These are phyloP conservation scores for Mariannaea sp. DNA, from an alignment of 2,329 filamentous ascomycete genomes.

Conservation along the genomic window DNA sequence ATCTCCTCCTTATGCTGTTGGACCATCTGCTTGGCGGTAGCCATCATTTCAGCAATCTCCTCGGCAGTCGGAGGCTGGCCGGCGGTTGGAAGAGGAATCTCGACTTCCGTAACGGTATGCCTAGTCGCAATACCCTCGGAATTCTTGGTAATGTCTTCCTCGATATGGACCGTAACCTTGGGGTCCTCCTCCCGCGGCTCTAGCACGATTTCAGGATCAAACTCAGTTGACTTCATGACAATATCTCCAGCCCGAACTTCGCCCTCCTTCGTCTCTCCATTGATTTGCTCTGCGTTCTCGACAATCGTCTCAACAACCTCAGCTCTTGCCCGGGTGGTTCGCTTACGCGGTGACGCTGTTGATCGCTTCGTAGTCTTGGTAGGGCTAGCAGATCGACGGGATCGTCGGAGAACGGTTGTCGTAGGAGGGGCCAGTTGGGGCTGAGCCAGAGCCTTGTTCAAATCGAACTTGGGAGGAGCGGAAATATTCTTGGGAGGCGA, in stretches of 20 bases:
- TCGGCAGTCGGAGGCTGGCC: conserved; percentile 74
- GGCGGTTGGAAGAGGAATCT: conserved; percentile 65
- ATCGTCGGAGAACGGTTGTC: conserved; percentile 53
- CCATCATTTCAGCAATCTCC: conserved; percentile 82
- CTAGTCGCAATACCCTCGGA: conserved; percentile 67
- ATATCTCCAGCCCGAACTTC: conserved; percentile 41
- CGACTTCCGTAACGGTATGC: conserved; percentile 74
- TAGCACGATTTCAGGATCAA: conserved; percentile 54
- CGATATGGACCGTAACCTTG: conserved; percentile 71
- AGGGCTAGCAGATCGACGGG: conserved; percentile 63
- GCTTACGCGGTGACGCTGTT: conserved; percentile 60
- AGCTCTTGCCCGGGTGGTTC: conserved; percentile 51
- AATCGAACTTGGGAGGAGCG: conserved; percentile 79
- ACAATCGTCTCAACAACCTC: conserved; percentile 42
- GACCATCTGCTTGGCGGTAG: conserved; percentile 87
- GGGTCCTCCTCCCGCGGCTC: conserved; percentile 60
- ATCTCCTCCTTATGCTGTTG: conserved; percentile 62
- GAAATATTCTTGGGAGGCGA: conserved; percentile 77
- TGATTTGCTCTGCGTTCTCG: conserved; percentile 38
- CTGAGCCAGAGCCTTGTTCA: conserved; percentile 50
- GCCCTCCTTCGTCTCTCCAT: conserved; percentile 40
- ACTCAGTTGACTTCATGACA: conserved; percentile 54
- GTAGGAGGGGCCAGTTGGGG: conserved; percentile 55
- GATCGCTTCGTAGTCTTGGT: conserved; percentile 54
- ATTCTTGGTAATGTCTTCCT: conserved; percentile 63